Evolutionary conservation across 2,329 filamentous ascomycete genomes (phyloP).

Genomic region (Bisporella sp.): DNA sequence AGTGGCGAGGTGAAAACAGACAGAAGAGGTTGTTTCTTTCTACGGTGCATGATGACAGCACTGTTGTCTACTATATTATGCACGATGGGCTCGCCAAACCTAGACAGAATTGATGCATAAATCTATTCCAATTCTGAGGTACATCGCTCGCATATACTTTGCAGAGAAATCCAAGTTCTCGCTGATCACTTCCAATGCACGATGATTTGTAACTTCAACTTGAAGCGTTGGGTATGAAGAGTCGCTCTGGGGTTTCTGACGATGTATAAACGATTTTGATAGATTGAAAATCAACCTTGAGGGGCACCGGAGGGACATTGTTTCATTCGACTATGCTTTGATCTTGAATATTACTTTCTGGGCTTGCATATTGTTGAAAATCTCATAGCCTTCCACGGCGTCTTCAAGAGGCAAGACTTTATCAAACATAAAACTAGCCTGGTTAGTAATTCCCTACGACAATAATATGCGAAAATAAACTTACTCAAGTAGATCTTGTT

Average conservation of each 20-base stretch:
- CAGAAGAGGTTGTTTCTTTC: conserved; percentile 68
- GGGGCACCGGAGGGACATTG: too few species aligned
- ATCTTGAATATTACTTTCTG: background rate
- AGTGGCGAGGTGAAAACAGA: conserved; percentile 39
- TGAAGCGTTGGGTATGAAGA: too few species aligned
- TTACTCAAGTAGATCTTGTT: conserved; percentile 60
- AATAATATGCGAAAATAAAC: conserved; percentile 20
- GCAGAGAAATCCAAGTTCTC: background rate
- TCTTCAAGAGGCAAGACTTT: conserved; percentile 61
- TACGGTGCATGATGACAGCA: conserved; percentile 72
- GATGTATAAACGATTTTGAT: background rate
- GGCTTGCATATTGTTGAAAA: conserved; percentile 62
- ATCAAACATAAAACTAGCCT: conserved; percentile 62
- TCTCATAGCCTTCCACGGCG: conserved; percentile 57
- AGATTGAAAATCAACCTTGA: too few species aligned
- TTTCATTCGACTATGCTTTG: background rate
- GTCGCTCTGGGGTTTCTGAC: background rate
- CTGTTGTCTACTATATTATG: conserved; percentile 76
- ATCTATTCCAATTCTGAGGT: background rate
- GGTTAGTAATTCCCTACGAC: conserved; percentile 14
- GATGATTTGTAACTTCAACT: too few species aligned
- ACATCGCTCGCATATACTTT: background rate
- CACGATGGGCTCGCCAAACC: conserved; percentile 86
- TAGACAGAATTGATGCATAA: conserved; percentile 59
- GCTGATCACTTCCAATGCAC: background rate